Evolutionary conservation across 1,139 yeast species (phyloP).

Genomic region (Geotrichum restrictum): DNA sequence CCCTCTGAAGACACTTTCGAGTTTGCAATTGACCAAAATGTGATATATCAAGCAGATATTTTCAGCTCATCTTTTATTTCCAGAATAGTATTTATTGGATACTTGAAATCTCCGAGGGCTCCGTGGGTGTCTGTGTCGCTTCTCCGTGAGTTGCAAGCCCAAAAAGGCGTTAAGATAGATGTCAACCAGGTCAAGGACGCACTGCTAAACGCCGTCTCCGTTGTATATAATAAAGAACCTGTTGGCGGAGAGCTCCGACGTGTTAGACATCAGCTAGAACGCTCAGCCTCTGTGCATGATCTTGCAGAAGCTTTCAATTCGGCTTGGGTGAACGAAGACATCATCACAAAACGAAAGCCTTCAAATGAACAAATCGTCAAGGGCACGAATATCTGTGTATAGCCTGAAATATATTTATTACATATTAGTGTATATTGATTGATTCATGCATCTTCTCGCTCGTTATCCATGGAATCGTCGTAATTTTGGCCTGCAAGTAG

Average conservation of each 20-base stretch:
- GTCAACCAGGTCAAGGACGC: slow-evolving; percentile 44
- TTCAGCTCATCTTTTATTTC: slow-evolving; percentile 8
- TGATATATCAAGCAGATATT: slow-evolving; percentile 4
- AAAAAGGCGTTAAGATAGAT: slow-evolving; percentile 8
- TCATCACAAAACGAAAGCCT: neutral
- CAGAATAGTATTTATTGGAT: slow-evolving; percentile 8
- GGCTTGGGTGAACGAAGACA: slow-evolving; percentile 17
- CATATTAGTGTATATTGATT: neutral
- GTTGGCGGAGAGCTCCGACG: slow-evolving; percentile 14
- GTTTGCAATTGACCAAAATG: neutral
- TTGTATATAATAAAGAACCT: slow-evolving; percentile 6
- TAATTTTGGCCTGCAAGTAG: slow-evolving; percentile 18
- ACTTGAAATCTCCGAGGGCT: slow-evolving; percentile 8
- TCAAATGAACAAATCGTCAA: neutral
- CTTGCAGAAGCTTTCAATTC: slow-evolving; percentile 20
- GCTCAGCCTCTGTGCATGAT: slow-evolving; percentile 1
- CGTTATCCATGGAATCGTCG: slow-evolving; percentile 1
- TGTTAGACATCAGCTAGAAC: slow-evolving; percentile 11
- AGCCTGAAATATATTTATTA: neutral
- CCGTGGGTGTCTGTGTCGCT: slow-evolving; percentile 11
- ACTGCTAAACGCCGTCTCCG: slow-evolving; percentile 4
- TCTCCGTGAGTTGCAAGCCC: slow-evolving; percentile 7
- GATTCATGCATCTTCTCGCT: slow-evolving; percentile 5
- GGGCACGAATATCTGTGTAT: neutral
- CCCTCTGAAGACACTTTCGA: slow-evolving; percentile 4